Evolutionary conservation across 2,329 filamentous ascomycete genomes (phyloP).

Genomic region (Epicoccum nigrum): DNA sequence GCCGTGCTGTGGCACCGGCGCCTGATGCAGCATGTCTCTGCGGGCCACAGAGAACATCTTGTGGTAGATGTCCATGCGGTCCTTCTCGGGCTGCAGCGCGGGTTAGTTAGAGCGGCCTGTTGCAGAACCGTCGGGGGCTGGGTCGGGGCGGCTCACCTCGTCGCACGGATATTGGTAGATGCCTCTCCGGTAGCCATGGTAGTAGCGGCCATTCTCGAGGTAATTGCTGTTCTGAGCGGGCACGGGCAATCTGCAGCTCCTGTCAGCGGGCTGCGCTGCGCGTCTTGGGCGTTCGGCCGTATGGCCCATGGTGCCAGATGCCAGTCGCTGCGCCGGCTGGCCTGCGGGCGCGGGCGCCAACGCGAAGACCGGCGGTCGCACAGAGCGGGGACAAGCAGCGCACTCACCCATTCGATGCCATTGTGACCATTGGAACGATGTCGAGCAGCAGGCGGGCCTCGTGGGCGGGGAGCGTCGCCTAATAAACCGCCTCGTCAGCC

Average conservation of each 20-base stretch:
- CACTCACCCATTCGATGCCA: slow-evolving; percentile 53
- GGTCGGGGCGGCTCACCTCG: slow-evolving; percentile 64
- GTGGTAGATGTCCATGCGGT: slow-evolving; percentile 82
- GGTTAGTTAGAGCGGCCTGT: slow-evolving; percentile 28
- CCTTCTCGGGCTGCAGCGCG: slow-evolving; percentile 66
- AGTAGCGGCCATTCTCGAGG: slow-evolving; percentile 70
- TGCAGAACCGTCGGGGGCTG: no score
- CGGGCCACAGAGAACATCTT: slow-evolving; percentile 74
- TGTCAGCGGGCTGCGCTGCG: slow-evolving; percentile 11
- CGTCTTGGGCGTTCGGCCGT: no score
- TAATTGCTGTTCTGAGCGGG: slow-evolving; percentile 55
- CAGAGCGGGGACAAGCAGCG: slow-evolving; percentile 37
- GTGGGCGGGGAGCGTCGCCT: slow-evolving; percentile 26
- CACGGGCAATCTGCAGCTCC: slow-evolving; percentile 43
- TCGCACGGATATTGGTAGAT: slow-evolving; percentile 81
- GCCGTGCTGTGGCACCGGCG: slow-evolving; percentile 50
- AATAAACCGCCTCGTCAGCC: slow-evolving; percentile 23
- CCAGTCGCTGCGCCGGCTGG: no score
- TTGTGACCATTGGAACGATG: slow-evolving; percentile 51
- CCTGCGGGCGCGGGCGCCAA: slow-evolving; percentile 16
- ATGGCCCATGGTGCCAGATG: no score
- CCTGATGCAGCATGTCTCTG: slow-evolving; percentile 55
- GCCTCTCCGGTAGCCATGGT: slow-evolving; percentile 70
- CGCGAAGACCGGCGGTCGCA: slow-evolving; percentile 30
- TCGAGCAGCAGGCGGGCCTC: slow-evolving; percentile 30